Evolutionary conservation across 1,139 yeast species (phyloP).

Genomic region (Sporopachydermia cereana): DNA sequence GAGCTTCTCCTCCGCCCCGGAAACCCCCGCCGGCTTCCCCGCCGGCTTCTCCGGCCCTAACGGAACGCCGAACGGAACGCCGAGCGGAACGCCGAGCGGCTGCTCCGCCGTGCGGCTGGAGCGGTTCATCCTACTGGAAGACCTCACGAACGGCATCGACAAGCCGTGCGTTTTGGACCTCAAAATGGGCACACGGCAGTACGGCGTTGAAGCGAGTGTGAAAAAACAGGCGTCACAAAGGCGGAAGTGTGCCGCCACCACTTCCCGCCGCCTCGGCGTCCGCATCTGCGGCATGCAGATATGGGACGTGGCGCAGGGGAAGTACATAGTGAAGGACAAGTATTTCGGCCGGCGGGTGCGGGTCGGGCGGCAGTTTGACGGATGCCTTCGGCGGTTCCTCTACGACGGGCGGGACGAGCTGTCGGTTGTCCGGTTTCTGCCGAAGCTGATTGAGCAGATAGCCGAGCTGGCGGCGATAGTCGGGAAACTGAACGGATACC

Average conservation of each 20-base stretch:
- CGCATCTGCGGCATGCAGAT: conserved; percentile 93
- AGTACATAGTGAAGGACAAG: conserved; percentile 66
- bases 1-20: too few species aligned
- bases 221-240: conserved; percentile 73
- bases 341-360: conserved; percentile 77
- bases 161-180: conserved; percentile 88
- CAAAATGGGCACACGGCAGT: conserved; percentile 97
- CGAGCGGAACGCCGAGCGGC: too few species aligned
- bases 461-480: conserved; percentile 47
- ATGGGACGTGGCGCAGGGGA: conserved; percentile 41
- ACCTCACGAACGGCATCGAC: conserved; percentile 69
- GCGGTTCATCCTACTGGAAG: conserved; percentile 82
- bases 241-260: conserved; percentile 68
- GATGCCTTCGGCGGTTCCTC: conserved; percentile 61
- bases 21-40: too few species aligned
- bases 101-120: conserved; percentile 38
- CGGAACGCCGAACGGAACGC: too few species aligned
- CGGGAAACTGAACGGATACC: conserved; percentile 52
- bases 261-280: conserved; percentile 76
- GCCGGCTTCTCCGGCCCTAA: too few species aligned
- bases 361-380: conserved; percentile 68
- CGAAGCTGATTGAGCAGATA: conserved; percentile 49
- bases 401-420: conserved; percentile 56
- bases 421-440: conserved; percentile 59
- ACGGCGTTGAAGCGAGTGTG: conserved; percentile 80